Evolutionary conservation across 148 eudicot species (phyloP).

Genomic region (Rhododendron molle): DNA sequence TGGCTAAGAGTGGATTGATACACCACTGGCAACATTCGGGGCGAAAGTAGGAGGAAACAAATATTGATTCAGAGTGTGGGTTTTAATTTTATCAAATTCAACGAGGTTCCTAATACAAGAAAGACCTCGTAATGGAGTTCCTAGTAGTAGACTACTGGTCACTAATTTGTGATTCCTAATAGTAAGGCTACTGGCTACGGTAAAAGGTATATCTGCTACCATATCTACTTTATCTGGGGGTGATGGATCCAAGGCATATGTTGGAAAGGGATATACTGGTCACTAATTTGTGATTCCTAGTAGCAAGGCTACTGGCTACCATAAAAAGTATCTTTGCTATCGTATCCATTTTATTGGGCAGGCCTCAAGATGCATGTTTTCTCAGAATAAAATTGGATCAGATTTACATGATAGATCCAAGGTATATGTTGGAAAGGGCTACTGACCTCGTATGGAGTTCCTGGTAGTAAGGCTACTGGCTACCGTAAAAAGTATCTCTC

Average conservation of each 20-base stretch:
- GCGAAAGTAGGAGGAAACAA: not conserved
- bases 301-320: not conserved
- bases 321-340: not conserved
- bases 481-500: not conserved
- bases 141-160: conserved; percentile 2
- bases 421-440: not conserved
- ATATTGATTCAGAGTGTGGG: not conserved
- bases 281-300: not conserved
- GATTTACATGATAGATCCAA: not conserved
- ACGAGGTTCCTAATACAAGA: not conserved
- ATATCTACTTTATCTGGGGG: not conserved
- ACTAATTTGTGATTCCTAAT: not conserved
- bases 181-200: not conserved
- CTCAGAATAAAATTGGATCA: not conserved
- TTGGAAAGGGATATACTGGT: not conserved
- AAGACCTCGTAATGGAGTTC: not conserved
- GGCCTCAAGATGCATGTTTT: not conserved
- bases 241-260: not conserved
- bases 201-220: not conserved
- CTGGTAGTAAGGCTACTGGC: not conserved
- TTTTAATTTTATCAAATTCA: not conserved
- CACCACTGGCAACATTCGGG: not conserved
- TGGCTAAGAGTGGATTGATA: not conserved
- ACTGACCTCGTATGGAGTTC: not conserved
- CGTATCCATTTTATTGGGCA: not conserved